Base-by-base conservation (phyloP, 176 grass and related monocot species). In the Zoysia japonica region DNA sequence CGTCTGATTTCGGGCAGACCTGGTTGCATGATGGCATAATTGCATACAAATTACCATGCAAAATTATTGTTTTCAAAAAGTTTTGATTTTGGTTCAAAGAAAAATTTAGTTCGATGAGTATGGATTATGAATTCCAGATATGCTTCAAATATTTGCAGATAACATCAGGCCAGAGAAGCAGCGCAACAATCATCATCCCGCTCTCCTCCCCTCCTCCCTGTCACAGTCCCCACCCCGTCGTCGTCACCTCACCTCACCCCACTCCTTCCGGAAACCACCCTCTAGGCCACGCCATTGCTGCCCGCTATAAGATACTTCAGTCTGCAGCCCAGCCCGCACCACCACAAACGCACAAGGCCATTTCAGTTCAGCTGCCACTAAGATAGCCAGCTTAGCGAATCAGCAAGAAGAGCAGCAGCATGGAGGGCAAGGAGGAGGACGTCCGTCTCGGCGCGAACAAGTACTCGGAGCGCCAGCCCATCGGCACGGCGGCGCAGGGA, bases 391-490 rank as follows among this genome's bases (percentile, higher is more conserved):
- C 7, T 71, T 5, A 35, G 17, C 11, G 0, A 14, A 5, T 36
- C 44, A 46, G 75, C 55, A 0, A 70, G 53, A 11, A n/a, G 74
- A n/a, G 16, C 17, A 35, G 61, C 5, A 7, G 43, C 50, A 97
- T 97, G 93, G 90, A 97, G 74, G 85, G 81, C 36, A 97, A 93
- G 78, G 90, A 93, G 84, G 90, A 97, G 86, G 93, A 97, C 44
- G 93, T 93, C 5, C 82, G 84, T 45, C 80, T 93, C 1, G 90
- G 93, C 2, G 86, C 90, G 5, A 97, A 93, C 93, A 93, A 93
- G 80, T 97, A 67, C 88, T 62, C 88, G 8, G 93, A 97, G 86
- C 80, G 83, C 6, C 93, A 97, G 74, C 90, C 93, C 8, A 91
- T 97, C 67, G 90, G 93, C 72, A 97, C 86, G 6, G 70, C 93